phyloP scores from a whole-genome alignment of 176 grass and related monocot species.

The Pharus latifolius region DNA sequence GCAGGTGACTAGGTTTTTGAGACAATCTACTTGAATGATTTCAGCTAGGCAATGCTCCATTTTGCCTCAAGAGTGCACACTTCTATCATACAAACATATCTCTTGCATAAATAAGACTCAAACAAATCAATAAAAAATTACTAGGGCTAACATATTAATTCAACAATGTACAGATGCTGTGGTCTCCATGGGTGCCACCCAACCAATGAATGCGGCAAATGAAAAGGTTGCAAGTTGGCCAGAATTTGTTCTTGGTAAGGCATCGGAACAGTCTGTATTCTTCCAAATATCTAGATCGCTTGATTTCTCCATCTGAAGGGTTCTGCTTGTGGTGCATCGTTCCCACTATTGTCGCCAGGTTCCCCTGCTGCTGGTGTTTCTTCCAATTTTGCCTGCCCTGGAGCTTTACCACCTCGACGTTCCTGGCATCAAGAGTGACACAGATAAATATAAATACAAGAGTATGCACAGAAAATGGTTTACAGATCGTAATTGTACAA shows the following conservation, averaged over 20 bases:
- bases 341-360: conserved; percentile 45
- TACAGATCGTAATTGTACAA: background rate
- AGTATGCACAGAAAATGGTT: background rate
- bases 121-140: conserved; percentile 30
- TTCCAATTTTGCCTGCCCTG: conserved; percentile 29
- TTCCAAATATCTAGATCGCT: conserved; percentile 16
- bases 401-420: conserved; percentile 46
- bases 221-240: background rate
- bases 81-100: conserved; percentile 29
- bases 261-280: background rate
- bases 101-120: conserved; percentile 22
- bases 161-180: conserved; percentile 41
- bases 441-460: background rate
- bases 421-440: conserved; percentile 30
- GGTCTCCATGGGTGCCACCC: background rate
- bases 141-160: conserved; percentile 40
- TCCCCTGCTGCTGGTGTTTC: conserved; percentile 34
- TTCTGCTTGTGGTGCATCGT: conserved; percentile 32
- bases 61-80: conserved; percentile 7
- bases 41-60: conserved; percentile 5
- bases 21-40: background rate
- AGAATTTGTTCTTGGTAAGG: background rate
- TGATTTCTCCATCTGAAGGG: conserved; percentile 52
- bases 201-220: conserved; percentile 3
- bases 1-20: background rate